Conservation (phyloP, 2,329 filamentous ascomycete genomes). For the Phialophora tarda region DNA sequence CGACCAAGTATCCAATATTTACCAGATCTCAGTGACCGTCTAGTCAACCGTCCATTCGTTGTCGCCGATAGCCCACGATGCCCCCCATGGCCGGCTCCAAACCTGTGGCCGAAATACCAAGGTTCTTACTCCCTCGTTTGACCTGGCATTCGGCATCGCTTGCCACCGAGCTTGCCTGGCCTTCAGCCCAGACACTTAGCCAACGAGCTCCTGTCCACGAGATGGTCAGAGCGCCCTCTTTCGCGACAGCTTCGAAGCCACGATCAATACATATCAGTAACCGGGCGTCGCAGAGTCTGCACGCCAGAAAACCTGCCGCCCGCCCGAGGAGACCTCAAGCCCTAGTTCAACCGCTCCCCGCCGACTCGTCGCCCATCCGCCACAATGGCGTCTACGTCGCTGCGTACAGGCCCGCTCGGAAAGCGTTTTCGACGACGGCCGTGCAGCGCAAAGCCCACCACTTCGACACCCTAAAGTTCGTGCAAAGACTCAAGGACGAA, state of each 20-base stretch:
- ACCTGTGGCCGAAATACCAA: slow-evolving; percentile 51
- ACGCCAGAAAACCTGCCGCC: slow-evolving; percentile 16
- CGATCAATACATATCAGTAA: slow-evolving; percentile 22
- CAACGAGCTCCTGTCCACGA: slow-evolving; percentile 13
- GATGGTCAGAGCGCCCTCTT: slow-evolving; percentile 18
- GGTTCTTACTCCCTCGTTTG: slow-evolving; percentile 50
- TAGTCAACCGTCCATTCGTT: neutral
- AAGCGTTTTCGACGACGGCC: slow-evolving; percentile 68
- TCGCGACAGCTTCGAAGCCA: slow-evolving; percentile 25
- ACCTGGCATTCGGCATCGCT: slow-evolving; percentile 43
- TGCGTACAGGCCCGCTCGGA: slow-evolving; percentile 48
- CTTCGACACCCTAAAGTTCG: slow-evolving; percentile 97
- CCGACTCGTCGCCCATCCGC: slow-evolving; percentile 45
- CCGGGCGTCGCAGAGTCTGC: slow-evolving; percentile 3
- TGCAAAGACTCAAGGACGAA: slow-evolving; percentile 84
- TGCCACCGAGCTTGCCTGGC: no score
- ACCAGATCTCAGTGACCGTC: neutral
- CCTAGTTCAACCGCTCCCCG: slow-evolving; percentile 23
- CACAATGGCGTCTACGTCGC: slow-evolving; percentile 57
- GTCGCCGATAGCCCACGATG: slow-evolving; percentile 4
- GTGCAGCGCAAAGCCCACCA: slow-evolving; percentile 77
- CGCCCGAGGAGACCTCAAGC: slow-evolving; percentile 20
- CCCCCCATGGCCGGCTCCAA: slow-evolving; percentile 50
- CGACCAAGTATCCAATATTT: neutral
- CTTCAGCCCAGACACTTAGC: slow-evolving; percentile 23